A percentile compares a stretch with the other conserved stretches of the same genome.
Conservation (phyloP, 2,329 filamentous ascomycete species). For the Ceratocystiopsis brevicomis region DNA sequence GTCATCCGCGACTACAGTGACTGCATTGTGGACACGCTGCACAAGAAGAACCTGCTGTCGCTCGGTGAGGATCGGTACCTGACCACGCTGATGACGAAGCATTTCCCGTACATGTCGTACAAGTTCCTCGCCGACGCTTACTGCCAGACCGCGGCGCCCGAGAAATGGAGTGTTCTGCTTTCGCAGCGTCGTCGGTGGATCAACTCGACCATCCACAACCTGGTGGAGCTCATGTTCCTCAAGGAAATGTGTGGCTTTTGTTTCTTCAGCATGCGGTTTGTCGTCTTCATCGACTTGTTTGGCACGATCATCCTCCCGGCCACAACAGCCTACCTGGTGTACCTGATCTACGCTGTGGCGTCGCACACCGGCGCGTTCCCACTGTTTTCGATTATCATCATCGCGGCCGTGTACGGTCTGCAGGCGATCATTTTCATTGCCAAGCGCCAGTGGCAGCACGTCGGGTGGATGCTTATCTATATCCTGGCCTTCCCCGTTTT, state of each 20-base stretch:
- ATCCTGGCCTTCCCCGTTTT: constrained; percentile 89
- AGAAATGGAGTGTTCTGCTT: constrained; percentile 81
- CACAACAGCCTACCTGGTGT: constrained; percentile 70
- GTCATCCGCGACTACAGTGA: constrained; percentile 79
- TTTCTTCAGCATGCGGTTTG: constrained; percentile 93
- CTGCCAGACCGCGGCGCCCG: constrained; percentile 81
- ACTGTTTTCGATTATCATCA: constrained; percentile 68
- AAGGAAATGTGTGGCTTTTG: constrained; percentile 97
- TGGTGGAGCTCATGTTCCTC: constrained; percentile 75
- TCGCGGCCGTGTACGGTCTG: constrained; percentile 84
- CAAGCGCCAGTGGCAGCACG: constrained; percentile 93
- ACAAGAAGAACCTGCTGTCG: constrained; percentile 88
- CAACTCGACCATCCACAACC: constrained; percentile 94
- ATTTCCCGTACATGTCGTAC: constrained; percentile 89
- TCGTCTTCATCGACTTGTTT: constrained; percentile 85
- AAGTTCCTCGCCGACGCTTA: constrained; percentile 91
- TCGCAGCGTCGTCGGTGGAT: constrained; percentile 99
- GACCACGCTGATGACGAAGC: constrained; percentile 93
- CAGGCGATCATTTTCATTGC: constrained; percentile 93
- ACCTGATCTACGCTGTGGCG: constrained; percentile 66
- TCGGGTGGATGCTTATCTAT: constrained; percentile 99
- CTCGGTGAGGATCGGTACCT: constrained; percentile 94
- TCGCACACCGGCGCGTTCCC: constrained; percentile 58
- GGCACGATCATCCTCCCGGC: constrained; percentile 85
- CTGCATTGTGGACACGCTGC: constrained; percentile 78